phyloP scores from a whole-genome alignment of 768 basidiomycete genomes.

The Psilocybe subaeruginosa region DNA sequence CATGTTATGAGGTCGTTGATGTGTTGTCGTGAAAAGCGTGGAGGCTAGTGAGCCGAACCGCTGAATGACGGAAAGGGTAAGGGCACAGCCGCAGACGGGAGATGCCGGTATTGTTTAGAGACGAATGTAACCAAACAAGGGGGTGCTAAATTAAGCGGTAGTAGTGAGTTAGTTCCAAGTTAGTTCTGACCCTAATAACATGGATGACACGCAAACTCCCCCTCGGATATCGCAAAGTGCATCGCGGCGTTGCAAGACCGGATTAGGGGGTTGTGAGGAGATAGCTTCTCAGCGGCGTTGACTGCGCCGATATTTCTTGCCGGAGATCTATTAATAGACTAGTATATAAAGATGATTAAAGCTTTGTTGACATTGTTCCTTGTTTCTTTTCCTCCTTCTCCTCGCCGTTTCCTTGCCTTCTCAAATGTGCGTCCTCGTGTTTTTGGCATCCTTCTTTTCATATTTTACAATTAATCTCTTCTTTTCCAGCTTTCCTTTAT shows the following conservation, averaged over 20 bases:
- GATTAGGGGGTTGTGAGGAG: slow-evolving; percentile 1
- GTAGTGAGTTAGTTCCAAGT: background rate
- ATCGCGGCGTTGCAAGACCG: background rate
- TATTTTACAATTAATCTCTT: slow-evolving; percentile 30
- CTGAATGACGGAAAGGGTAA: background rate
- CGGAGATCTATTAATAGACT: slow-evolving; percentile 16
- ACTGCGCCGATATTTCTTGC: slow-evolving; percentile 6
- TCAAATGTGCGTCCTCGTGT: slow-evolving; percentile 34
- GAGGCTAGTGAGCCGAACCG: background rate
- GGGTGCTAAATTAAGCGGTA: background rate
- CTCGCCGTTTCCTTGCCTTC: slow-evolving; percentile 29
- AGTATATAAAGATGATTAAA: slow-evolving; percentile 20
- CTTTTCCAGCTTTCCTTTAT: slow-evolving; percentile 24
- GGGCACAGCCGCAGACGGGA: slow-evolving; percentile 16
- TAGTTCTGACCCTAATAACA: too few species aligned
- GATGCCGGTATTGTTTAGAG: slow-evolving; percentile 20
- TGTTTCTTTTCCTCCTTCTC: slow-evolving; percentile 20
- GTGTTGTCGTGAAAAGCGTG: slow-evolving; percentile 16
- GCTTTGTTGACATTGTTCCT: slow-evolving; percentile 21
- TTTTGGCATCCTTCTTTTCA: slow-evolving; percentile 30
- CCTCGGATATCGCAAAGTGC: slow-evolving; percentile 15
- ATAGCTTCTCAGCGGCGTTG: slow-evolving; percentile 14
- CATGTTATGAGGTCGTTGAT: slow-evolving; percentile 28
- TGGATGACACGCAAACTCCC: background rate
- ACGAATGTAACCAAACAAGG: slow-evolving; percentile 1